Evolutionary conservation across 2,329 filamentous ascomycete species (phyloP).

Genomic region (Stagonosporopsis vannaccii): DNA sequence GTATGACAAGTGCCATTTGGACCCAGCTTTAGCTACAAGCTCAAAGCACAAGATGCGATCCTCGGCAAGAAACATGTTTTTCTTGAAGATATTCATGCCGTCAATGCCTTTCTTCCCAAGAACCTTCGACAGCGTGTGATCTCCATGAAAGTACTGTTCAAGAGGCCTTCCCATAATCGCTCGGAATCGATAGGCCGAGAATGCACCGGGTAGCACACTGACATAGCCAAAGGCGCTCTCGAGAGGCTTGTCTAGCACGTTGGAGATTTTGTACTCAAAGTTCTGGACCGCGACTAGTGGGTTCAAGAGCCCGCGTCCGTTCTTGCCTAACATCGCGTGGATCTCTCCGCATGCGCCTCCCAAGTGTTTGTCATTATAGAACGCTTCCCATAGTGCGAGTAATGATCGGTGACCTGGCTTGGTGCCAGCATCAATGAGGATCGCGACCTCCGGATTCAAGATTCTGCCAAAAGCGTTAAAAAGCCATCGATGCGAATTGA

Average conservation of each 20-base stretch:
- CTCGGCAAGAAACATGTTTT: constrained; percentile 98
- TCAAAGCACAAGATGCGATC: constrained; percentile 74
- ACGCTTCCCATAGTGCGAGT: background rate
- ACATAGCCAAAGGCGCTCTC: background rate
- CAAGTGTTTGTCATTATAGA: background rate
- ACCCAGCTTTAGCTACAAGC: constrained; percentile 10
- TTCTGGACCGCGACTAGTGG: background rate
- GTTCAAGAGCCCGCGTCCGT: background rate
- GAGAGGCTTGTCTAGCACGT: background rate
- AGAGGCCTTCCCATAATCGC: background rate
- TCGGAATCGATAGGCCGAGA: background rate
- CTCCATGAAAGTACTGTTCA: background rate
- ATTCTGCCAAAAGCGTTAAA: background rate
- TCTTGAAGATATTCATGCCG: constrained; percentile 99
- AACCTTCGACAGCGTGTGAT: constrained; percentile 71
- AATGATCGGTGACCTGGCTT: background rate
- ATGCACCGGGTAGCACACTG: background rate
- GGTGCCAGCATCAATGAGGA: background rate
- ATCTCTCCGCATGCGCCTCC: background rate
- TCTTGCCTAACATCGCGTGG: background rate
- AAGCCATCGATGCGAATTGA: background rate
- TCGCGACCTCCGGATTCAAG: background rate
- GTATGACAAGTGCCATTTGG: constrained; percentile 9
- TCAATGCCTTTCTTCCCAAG: constrained; percentile 98
- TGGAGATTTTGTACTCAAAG: background rate